These are phyloP conservation scores for Claviceps paspali DNA, from an alignment of 2,329 filamentous ascomycete species.

Conservation along the genomic window DNA sequence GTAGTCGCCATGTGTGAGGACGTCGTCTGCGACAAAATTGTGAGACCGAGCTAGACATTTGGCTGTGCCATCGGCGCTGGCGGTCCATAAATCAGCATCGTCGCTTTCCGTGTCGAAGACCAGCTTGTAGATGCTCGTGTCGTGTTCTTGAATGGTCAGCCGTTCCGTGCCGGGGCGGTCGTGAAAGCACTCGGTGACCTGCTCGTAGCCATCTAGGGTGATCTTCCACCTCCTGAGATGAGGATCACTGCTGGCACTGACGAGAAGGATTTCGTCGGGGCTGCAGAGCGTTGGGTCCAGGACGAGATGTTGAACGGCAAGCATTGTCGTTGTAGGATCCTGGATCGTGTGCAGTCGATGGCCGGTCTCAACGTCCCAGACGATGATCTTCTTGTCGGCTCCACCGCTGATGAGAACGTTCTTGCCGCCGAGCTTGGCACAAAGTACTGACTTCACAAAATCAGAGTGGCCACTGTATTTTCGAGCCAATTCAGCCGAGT, in stretches of 20 bases:
- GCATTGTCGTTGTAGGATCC: conserved; percentile 53
- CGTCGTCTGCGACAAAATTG: conserved; percentile 57
- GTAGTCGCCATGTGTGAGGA: conserved; percentile 71
- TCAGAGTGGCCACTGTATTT: conserved; percentile 68
- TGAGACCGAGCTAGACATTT: conserved; percentile 61
- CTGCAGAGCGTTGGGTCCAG: conserved; percentile 52
- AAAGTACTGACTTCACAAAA: conserved; percentile 74
- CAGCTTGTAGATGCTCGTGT: conserved; percentile 78
- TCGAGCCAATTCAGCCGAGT: conserved; percentile 35
- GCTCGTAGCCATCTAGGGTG: conserved; percentile 32
- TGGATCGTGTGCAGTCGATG: conserved; percentile 60
- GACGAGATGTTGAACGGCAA: conserved; percentile 66
- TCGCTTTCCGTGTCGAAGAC: conserved; percentile 49
- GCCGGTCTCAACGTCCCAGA: conserved; percentile 64
- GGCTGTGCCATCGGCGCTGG: conserved; percentile 76
- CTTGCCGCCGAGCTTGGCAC: conserved; percentile 42
- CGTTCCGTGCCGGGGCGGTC: conserved; percentile 25
- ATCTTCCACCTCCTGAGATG: conserved; percentile 68
- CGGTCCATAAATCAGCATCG: conserved; percentile 72
- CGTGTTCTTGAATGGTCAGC: conserved; percentile 57
- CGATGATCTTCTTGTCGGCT: conserved; percentile 64
- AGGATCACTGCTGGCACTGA: conserved; percentile 69
- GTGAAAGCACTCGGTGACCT: conserved; percentile 33
- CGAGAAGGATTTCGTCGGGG: conserved; percentile 38
- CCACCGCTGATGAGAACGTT: conserved; percentile 58